A percentile compares a stretch with the other conserved stretches of the same genome.
These are phyloP conservation scores for Euphorbia lathyris DNA, from an alignment of 345 rosid genomes.

Conservation along the genomic window DNA sequence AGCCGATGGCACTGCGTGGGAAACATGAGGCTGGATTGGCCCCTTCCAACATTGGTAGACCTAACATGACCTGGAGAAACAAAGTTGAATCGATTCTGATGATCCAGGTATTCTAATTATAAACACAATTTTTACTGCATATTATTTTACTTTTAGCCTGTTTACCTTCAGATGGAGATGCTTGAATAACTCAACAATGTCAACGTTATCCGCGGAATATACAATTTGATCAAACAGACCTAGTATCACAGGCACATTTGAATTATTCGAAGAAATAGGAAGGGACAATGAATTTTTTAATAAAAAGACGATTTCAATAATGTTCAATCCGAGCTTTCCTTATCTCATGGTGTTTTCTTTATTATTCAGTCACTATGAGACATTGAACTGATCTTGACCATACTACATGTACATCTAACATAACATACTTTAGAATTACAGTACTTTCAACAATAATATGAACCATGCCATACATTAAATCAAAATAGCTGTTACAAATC, in stretches of 20 bases:
- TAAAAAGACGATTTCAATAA: neutral
- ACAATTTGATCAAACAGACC: conserved; percentile 92
- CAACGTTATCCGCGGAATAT: conserved; percentile 76
- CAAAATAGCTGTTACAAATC: no score
- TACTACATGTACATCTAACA: no score
- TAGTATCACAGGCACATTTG: conserved; percentile 27
- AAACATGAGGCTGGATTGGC: conserved; percentile 92
- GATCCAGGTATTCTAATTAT: neutral
- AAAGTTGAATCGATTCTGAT: neutral
- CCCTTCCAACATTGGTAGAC: conserved; percentile 85
- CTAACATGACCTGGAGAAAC: conserved; percentile 70
- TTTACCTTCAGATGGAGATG: conserved; percentile 86
- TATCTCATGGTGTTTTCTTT: no score
- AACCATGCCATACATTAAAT: no score
- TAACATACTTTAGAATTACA: no score
- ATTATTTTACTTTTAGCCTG: neutral
- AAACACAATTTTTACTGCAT: neutral
- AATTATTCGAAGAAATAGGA: neutral
- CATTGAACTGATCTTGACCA: no score
- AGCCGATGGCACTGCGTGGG: conserved; percentile 83
- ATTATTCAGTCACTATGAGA: no score
- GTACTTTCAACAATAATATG: no score
- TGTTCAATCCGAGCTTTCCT: neutral
- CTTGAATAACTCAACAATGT: conserved; percentile 70
- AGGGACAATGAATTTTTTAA: neutral